phyloP scores from a whole-genome alignment of 2,329 filamentous ascomycete species.

The Microsporum ferrugineum region DNA sequence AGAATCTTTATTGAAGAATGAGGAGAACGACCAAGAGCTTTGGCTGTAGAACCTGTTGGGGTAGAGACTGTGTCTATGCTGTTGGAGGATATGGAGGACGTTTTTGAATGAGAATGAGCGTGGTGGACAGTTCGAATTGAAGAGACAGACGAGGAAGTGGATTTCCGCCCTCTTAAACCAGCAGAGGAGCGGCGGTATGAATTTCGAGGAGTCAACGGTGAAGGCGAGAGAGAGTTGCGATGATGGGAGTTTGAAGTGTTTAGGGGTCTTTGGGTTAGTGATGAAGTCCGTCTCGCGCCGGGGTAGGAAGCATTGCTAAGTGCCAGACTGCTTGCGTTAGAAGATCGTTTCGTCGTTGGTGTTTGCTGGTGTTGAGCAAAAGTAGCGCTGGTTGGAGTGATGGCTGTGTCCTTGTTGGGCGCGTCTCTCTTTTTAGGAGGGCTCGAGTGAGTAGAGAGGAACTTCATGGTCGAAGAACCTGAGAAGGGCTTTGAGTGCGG shows the following conservation, averaged over 20 bases:
- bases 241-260: conserved; percentile 28
- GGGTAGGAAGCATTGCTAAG: conserved; percentile 34
- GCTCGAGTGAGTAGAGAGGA: conserved; percentile 28
- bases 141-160: conserved; percentile 87
- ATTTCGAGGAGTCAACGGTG: conserved; percentile 76
- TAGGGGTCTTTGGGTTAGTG: conserved; percentile 26
- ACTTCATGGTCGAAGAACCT: conserved; percentile 26
- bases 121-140: conserved; percentile 86
- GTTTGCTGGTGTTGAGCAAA: conserved; percentile 23
- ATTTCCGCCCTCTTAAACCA: conserved; percentile 82
- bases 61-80: conserved; percentile 57
- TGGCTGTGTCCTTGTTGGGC: conserved; percentile 19
- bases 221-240: conserved; percentile 72
- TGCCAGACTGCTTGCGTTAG: conserved; percentile 32
- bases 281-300: conserved; percentile 31
- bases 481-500: conserved; percentile 33
- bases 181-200: conserved; percentile 72
- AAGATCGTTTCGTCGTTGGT: conserved; percentile 32
- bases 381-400: conserved; percentile 17
- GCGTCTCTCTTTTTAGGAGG: conserved; percentile 30
- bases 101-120: conserved; percentile 82
- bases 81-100: conserved; percentile 80
- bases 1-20: conserved; percentile 92
- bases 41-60: conserved; percentile 53
- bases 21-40: conserved; percentile 49